Conservation (phyloP, 495 filamentous ascomycete genomes). For the Parmelia sp. region DNA sequence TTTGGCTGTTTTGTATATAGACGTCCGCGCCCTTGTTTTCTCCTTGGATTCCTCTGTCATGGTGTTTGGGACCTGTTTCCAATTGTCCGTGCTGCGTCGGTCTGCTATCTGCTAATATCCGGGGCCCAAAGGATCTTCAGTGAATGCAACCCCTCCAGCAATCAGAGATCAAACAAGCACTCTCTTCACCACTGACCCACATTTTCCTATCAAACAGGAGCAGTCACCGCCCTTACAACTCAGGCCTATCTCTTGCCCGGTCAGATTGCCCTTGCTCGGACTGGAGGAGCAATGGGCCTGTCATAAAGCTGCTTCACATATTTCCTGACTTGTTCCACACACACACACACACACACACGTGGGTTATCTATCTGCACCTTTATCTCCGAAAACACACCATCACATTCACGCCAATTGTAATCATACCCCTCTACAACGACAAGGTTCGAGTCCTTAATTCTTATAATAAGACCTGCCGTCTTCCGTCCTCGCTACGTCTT, state of each 20-base stretch:
- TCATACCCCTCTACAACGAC: neutral
- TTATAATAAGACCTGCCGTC: neutral
- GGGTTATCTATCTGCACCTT: slow-evolving; percentile 7
- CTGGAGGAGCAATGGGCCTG: slow-evolving; percentile 3
- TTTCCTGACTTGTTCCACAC: neutral
- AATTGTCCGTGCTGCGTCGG: neutral
- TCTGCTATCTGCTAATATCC: neutral
- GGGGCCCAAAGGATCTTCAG: neutral
- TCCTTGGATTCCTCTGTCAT: neutral
- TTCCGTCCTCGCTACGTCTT: neutral
- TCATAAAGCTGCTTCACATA: slow-evolving; percentile 3
- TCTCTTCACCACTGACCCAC: slow-evolving; percentile 1
- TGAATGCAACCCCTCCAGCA: neutral
- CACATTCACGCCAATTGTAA: neutral
- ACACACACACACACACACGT: neutral
- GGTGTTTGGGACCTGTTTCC: neutral
- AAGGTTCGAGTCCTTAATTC: neutral
- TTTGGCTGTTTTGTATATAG: slow-evolving; percentile 6
- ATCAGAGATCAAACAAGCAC: neutral
- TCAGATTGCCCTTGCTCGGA: slow-evolving; percentile 11
- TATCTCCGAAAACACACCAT: slow-evolving; percentile 15
- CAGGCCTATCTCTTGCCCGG: neutral
- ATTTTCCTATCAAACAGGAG: neutral
- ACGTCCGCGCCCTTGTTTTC: neutral
- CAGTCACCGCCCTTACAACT: slow-evolving; percentile 15